Evolutionary conservation across 129 eudicot species (phyloP), one percentile per base, ranked within the genome.

Genomic region (Pittosporum tobira): DNA sequence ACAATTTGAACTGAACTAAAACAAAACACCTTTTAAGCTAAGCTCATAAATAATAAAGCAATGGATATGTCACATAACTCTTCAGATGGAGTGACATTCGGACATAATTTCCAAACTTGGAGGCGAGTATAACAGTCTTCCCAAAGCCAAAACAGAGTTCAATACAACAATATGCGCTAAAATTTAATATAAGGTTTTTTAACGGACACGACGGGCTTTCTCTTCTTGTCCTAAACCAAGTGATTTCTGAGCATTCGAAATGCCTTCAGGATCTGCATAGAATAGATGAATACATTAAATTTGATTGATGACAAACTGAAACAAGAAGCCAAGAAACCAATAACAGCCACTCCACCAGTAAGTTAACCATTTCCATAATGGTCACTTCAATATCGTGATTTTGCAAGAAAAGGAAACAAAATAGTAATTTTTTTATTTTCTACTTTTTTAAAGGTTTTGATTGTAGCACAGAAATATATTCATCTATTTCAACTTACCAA

Each of bases 141-240:
- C 3, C n/a, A 16, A 45, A 1, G 45, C 4, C 10, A 19, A 30
- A 7, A 19, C 44, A 55, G 19, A 55, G 61, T 55, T 10, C 26
- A 55, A 10, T 1, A 55, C 4, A 19, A 14, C 19, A 31, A 55
- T 5, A 20, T 4, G 16, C 22, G n/a, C 25, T 5, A 18, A 55
- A 55, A 31, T 30, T 29, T 19, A 30, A n/a, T n/a, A n/a, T n/a
- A 9, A 18, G 61, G 23, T 22, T 11, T 19, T 29, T 79, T 67
- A 90, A 70, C 98, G 94, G 51, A 83, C 98, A 23, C 65, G 79
- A 24, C 95, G 95, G 25, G 61, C 84, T 78, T 49, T 85, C 54
- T 80, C 87, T 80, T 90, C 97, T 75, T 80, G 89, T 48, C 98
- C 98, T 53, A 90, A 57, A 51, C 98, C 98, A 46, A 90, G 89